A percentile compares a stretch with the other conserved stretches of the same genome.
These are phyloP conservation scores for Lasiodiplodia sp. DNA, from an alignment of 2,329 filamentous ascomycete genomes.

Conservation along the genomic window DNA sequence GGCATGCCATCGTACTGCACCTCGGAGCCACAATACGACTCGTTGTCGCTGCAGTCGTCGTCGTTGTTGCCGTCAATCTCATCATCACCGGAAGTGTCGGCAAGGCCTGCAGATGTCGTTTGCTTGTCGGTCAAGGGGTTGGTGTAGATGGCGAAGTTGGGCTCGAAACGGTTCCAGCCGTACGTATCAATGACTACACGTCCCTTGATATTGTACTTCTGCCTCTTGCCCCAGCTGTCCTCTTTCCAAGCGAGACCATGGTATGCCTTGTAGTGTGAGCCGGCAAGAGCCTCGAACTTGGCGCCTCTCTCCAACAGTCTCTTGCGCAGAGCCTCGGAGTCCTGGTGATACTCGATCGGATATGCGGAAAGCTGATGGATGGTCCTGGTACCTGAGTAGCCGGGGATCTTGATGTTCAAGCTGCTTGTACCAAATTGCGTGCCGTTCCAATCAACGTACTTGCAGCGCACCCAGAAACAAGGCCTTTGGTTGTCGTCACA, in stretches of 20 bases:
- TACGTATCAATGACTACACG: conserved; percentile 61
- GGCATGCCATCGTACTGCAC: conserved; percentile 37
- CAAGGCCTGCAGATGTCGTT: not conserved
- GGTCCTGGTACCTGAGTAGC: conserved; percentile 50
- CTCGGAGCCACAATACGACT: conserved; percentile 39
- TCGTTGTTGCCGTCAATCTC: not conserved
- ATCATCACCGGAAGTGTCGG: conserved; percentile 1
- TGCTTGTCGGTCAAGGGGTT: conserved; percentile 46
- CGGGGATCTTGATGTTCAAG: conserved; percentile 39
- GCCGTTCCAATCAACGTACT: conserved; percentile 48
- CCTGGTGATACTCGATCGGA: conserved; percentile 55
- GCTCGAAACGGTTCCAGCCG: conserved; percentile 60
- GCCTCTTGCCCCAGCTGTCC: conserved; percentile 41
- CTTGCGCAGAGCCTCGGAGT: conserved; percentile 47
- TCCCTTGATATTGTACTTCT: conserved; percentile 56
- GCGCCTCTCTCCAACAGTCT: conserved; percentile 55
- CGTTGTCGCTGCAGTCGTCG: conserved; percentile 43
- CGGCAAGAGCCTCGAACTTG: conserved; percentile 55
- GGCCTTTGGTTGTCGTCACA: conserved; percentile 44
- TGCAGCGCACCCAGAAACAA: conserved; percentile 48
- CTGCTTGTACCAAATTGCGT: conserved; percentile 41
- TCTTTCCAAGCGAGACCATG: conserved; percentile 54
- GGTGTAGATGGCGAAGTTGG: conserved; percentile 49
- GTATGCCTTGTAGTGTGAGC: conserved; percentile 60
- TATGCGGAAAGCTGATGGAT: conserved; percentile 53